phyloP scores from a whole-genome alignment of 2,329 filamentous ascomycete genomes.

The Fusarium robinianum region DNA sequence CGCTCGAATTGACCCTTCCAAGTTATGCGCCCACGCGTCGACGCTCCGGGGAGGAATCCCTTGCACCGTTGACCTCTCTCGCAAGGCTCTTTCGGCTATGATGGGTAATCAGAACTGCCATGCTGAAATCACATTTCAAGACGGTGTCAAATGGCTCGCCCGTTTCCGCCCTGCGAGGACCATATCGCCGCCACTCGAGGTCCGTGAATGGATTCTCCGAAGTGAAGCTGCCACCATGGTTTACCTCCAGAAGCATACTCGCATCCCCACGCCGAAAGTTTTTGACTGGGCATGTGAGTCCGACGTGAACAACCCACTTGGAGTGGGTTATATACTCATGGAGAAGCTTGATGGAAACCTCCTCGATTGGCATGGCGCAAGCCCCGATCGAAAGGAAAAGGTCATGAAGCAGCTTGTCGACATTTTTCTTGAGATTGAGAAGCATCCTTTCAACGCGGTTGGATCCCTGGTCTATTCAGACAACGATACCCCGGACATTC shows the following conservation, averaged over 20 bases:
- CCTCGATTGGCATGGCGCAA: constrained; percentile 42
- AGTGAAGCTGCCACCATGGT: constrained; percentile 8
- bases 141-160: constrained; percentile 7
- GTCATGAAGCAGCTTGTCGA: constrained; percentile 39
- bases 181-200: constrained; percentile 1
- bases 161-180: constrained; percentile 5
- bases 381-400: constrained; percentile 35
- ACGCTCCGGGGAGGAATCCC: constrained; percentile 7
- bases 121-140: constrained; percentile 8
- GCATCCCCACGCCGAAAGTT: constrained; percentile 6
- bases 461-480: constrained; percentile 31
- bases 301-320: constrained; percentile 39
- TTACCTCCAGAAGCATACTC: constrained; percentile 5
- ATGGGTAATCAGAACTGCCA: constrained; percentile 14
- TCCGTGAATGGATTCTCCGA: constrained; percentile 5
- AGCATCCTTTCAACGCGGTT: constrained; percentile 37
- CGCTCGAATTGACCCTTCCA: constrained; percentile 3
- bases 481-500: constrained; percentile 1
- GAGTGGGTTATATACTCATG: constrained; percentile 48
- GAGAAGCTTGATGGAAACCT: constrained; percentile 45
- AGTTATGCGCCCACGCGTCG: constrained; percentile 4
- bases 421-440: constrained; percentile 41
- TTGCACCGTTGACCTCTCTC: constrained; percentile 4
- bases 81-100: constrained; percentile 6
- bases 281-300: constrained; percentile 32